A percentile compares a stretch with the other conserved stretches of the same genome.
These are phyloP conservation scores for Phyllosticta citrichinensis DNA, from an alignment of 2,329 filamentous ascomycete species.

Conservation along the genomic window DNA sequence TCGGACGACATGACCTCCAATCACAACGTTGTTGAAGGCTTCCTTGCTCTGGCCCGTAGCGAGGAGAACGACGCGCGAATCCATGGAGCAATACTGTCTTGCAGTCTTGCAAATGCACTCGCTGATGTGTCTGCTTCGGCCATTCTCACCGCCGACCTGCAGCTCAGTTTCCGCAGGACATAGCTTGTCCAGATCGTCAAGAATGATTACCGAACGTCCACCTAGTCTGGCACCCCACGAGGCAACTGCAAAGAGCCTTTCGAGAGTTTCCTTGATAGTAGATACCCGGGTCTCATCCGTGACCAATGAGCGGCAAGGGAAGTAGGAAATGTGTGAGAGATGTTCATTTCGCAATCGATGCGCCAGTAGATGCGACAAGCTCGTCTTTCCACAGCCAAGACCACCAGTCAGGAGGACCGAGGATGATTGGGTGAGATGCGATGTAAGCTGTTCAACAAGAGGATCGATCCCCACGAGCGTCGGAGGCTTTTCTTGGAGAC, in stretches of 20 bases:
- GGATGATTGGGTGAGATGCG: constrained; percentile 72
- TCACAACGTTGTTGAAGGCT: constrained; percentile 76
- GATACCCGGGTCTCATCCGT: constrained; percentile 85
- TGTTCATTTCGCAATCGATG: constrained; percentile 61
- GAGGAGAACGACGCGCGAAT: constrained; percentile 74
- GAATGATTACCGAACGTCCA: constrained; percentile 71
- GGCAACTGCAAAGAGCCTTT: constrained; percentile 74
- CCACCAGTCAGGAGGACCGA: constrained; percentile 85
- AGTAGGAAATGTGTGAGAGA: constrained; percentile 75
- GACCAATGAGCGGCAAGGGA: constrained; percentile 75
- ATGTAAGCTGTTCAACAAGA: constrained; percentile 60
- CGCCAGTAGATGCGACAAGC: constrained; percentile 65
- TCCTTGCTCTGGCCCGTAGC: constrained; percentile 92
- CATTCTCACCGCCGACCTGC: constrained; percentile 87
- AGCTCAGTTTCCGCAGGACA: constrained; percentile 92
- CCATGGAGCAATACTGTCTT: constrained; percentile 69
- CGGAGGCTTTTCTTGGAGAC: constrained; percentile 44
- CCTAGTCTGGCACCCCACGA: constrained; percentile 85
- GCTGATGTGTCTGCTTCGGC: constrained; percentile 81
- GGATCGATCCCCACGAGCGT: constrained; percentile 75
- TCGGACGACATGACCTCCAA: constrained; percentile 83
- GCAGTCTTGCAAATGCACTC: constrained; percentile 78
- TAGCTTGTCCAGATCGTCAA: constrained; percentile 88
- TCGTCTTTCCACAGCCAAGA: constrained; percentile 82
- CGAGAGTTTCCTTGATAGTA: constrained; percentile 81